A percentile compares a stretch with the other conserved stretches of the same genome.
These are phyloP conservation scores for Crithidia fasciculata DNA, from an alignment of 208 protist genomes.

Conservation along the genomic window DNA sequence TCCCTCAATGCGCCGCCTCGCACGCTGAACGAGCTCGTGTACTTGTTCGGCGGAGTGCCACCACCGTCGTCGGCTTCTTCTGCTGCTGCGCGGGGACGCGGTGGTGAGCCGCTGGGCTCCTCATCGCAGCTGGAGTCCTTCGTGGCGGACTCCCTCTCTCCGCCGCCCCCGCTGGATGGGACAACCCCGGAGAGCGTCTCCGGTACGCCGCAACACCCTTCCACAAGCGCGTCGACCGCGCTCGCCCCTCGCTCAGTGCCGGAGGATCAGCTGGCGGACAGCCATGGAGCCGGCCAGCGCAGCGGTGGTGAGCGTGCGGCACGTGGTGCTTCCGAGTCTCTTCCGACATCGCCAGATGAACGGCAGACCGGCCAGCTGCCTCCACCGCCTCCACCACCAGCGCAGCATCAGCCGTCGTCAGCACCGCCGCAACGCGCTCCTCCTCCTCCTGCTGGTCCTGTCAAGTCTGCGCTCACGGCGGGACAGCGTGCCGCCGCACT, in stretches of 20 bases:
- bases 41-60: slow-evolving; percentile 39
- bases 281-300: background rate
- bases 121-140: slow-evolving; percentile 1
- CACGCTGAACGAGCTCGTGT: slow-evolving; percentile 56
- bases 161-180: background rate
- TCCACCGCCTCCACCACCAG: slow-evolving; percentile 9
- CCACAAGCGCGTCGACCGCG: background rate
- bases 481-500: slow-evolving; percentile 14
- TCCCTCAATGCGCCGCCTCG: slow-evolving; percentile 35
- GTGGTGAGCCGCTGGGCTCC: too few species aligned
- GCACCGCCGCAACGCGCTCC: background rate
- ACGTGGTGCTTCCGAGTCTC: background rate
- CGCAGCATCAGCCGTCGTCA: slow-evolving; percentile 7
- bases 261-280: background rate
- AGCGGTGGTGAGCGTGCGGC: background rate
- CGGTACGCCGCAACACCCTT: slow-evolving; percentile 1
- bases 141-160: background rate
- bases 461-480: background rate
- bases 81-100: too few species aligned
- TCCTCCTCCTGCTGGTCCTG: background rate
- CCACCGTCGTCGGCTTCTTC: background rate
- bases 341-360: slow-evolving; percentile 2
- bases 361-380: background rate
- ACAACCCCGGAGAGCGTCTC: background rate
- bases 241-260: background rate